Evolutionary conservation across 179 eudicot genomes (phyloP), one percentile per base, ranked within the genome.

Genomic region (Beta lomatogona): DNA sequence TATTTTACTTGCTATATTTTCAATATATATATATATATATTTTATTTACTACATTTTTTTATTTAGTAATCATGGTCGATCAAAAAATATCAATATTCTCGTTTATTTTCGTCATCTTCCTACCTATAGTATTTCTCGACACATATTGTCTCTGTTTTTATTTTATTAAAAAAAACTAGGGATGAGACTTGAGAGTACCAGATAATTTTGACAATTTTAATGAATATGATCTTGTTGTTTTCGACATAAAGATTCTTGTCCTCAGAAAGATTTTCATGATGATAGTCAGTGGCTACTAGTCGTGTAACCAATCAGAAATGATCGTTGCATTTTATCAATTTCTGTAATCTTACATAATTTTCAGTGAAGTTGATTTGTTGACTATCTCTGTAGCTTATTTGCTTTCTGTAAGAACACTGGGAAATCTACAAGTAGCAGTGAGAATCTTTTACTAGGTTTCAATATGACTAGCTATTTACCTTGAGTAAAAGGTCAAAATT

Each of bases 311-410:
- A 61, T 50, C 71, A 73, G 7, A 6, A 4, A 65, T 71, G 46
- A 28, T 72, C 31, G 63, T 31, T 80, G 72, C 25, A 18, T 50
- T 69, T 22, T 50, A 79, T 74, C 22, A 79, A 71, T 31, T 79
- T 75, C 61, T 55, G 77, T 13, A 59, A 8, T 28, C 71, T 79
- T 68, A 31, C 77, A 80, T 36, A 4, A 50, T 14, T 75, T 83
- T 83, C 86, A 68, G 83, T 61, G 83, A 79, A 46, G 44, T 58
- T 69, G 48, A 45, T 41, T 25, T 57, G 21, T 44, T 36, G 6
- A 48, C 60, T 22, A 46, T 63, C 55, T 63, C 69, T 8, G 73
- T 72, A 21, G 60, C 44, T 19, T 72, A 21, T 72, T 18, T 72
- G 18, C 6, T 22, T 25, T 52, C 76, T 22, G 44, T 22, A 53